These are phyloP conservation scores for Brettanomyces sp. DNA, from an alignment of 805 yeast genomes.

Conservation along the genomic window DNA sequence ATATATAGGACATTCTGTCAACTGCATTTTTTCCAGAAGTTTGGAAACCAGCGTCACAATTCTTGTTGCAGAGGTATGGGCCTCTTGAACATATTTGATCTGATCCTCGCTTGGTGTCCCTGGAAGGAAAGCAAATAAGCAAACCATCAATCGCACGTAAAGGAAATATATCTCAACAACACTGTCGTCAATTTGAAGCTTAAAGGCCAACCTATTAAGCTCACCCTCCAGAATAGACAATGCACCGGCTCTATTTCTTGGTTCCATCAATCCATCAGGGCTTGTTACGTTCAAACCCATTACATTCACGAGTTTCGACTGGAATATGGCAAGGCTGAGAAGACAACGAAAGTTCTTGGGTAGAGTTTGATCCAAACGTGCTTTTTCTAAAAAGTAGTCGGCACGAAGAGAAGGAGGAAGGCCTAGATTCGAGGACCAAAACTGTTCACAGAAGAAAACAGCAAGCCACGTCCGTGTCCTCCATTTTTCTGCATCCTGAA, in stretches of 20 bases:
- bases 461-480: conserved; percentile 90
- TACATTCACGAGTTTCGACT: conserved; percentile 70
- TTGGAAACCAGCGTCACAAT: conserved; percentile 71
- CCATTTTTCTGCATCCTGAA: conserved; percentile 91
- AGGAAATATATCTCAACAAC: conserved; percentile 70
- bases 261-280: conserved; percentile 84
- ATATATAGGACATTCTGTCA: conserved; percentile 80
- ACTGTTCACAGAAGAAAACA: conserved; percentile 78
- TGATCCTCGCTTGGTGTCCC: conserved; percentile 84
- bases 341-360: conserved; percentile 68
- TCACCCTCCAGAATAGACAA: conserved; percentile 72
- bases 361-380: conserved; percentile 53
- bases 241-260: conserved; percentile 72
- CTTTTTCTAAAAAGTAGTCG: conserved; percentile 73
- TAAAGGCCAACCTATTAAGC: conserved; percentile 59
- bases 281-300: conserved; percentile 82
- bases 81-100: conserved; percentile 71
- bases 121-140: conserved; percentile 86
- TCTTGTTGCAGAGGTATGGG: conserved; percentile 73
- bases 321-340: conserved; percentile 69
- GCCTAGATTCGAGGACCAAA: conserved; percentile 83
- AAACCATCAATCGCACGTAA: conserved; percentile 71
- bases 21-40: conserved; percentile 54
- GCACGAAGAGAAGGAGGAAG: conserved; percentile 80
- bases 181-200: conserved; percentile 55